Evolutionary conservation across 139 green algal species (phyloP), one percentile per base, ranked within the genome.

Genomic region (Yamagishiella unicocca): DNA sequence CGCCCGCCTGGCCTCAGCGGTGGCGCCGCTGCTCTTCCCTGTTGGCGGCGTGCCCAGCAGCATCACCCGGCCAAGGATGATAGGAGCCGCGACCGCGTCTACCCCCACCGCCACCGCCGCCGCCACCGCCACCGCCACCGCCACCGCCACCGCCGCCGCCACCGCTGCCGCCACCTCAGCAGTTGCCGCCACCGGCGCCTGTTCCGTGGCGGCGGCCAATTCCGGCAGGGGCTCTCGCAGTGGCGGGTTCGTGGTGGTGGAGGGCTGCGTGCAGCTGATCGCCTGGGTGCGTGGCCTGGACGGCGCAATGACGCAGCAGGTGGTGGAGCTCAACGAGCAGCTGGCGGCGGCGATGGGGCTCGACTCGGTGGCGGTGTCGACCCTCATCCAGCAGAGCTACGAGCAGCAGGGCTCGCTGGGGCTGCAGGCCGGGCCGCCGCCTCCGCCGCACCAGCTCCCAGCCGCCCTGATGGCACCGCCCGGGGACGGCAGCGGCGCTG

Each of bases 201-300:
- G 67, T 37, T 35, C 10, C 67, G 67, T 37, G n/a, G 70, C 40
- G 7, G 72, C 27, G 8, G 12, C 5, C 10, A 5, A 4, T 6
- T 1, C 22, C 74, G 46, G 46, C 42, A 4, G 21, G 31, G 31
- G 29, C 31, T 37, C 22, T 21, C 45, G 64, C 80, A 77, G 42
- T 31, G 80, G 62, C 33, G 80, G 80, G 4, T 67, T 78, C 6
- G 80, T 86, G 80, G 62, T 77, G 21, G 80, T 86, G 43, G 43
- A 77, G 80, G 80, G 80, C 43, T 86, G 80, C 66, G 80, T 86
- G 80, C 80, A 86, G 66, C 42, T 86, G n/a, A 86, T 86, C 45
- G 80, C 80, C 24, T 86, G 80, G 80, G 80, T 86, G 22, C 42
- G 80, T 2, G 80, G 62, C 8, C 22, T 86, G 0, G 80, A 86